Conservation (phyloP, 805 yeast species). For the Kuraishia ogatae region DNA sequence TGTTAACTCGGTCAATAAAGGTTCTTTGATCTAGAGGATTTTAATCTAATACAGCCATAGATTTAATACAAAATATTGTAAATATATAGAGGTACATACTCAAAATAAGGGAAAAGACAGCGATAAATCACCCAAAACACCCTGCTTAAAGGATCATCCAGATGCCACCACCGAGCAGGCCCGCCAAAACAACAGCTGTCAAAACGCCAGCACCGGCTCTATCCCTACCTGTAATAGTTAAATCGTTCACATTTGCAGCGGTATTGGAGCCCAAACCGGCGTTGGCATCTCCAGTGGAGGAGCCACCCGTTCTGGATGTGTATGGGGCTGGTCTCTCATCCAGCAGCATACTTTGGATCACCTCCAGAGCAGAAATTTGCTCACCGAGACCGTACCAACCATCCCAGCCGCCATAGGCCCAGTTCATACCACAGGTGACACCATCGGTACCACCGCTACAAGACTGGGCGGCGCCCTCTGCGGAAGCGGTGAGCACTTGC, state of each 20-base stretch:
- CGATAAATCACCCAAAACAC: conserved; percentile 1
- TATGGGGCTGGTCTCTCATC: conserved; percentile 41
- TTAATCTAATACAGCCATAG: too few species aligned
- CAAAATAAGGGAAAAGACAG: too few species aligned
- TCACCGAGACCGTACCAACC: conserved; percentile 68
- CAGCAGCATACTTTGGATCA: conserved; percentile 40
- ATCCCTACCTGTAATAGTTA: conserved; percentile 52
- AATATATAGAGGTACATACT: too few species aligned
- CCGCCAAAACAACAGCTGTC: conserved; percentile 64
- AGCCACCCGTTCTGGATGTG: conserved; percentile 24
- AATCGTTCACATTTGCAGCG: conserved; percentile 19
- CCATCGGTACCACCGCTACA: conserved; percentile 72
- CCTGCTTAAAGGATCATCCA: conserved; percentile 65
- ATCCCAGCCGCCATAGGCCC: conserved; percentile 58
- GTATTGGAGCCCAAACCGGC: conserved; percentile 47
- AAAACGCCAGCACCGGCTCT: conserved; percentile 85
- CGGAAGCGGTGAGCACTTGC: conserved; percentile 35
- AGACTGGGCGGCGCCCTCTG: conserved; percentile 59
- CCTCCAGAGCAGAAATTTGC: conserved; percentile 68
- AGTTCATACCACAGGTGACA: conserved; percentile 66
- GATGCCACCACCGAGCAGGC: conserved; percentile 53
- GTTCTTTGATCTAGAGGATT: too few species aligned
- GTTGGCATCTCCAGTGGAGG: conserved; percentile 42
- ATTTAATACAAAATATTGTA: not conserved
- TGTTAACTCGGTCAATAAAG: too few species aligned